Conservation (phyloP, 768 basidiomycete genomes). For the Tubosaeta sp. region DNA sequence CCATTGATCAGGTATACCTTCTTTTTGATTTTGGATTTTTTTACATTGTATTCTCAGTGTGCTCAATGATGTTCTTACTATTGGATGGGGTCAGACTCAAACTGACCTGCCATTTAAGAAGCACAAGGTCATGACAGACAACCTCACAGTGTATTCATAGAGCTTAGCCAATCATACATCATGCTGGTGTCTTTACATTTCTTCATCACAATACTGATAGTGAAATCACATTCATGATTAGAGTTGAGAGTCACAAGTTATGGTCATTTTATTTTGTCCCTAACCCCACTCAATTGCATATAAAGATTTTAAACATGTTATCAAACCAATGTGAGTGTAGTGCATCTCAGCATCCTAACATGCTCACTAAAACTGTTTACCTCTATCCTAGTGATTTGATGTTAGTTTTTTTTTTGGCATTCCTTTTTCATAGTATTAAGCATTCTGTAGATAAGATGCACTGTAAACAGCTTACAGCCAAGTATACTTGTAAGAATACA, state of each 20-base stretch:
- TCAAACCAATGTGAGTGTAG: background rate
- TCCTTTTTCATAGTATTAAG: background rate
- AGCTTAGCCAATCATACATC: background rate
- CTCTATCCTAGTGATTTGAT: background rate
- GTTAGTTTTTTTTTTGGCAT: no score
- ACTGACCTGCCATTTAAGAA: background rate
- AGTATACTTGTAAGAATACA: conserved; percentile 54
- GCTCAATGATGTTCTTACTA: conserved; percentile 3
- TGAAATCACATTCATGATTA: no score
- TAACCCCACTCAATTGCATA: background rate
- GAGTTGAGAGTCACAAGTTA: no score
- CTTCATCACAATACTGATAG: conserved; percentile 7
- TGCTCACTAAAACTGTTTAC: background rate
- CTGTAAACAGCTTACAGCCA: conserved; percentile 65
- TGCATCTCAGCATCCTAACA: background rate
- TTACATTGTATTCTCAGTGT: background rate
- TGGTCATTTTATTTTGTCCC: conserved; percentile 2
- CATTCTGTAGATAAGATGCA: background rate
- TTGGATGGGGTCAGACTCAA: conserved; percentile 8
- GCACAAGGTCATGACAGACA: background rate
- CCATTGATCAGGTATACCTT: background rate
- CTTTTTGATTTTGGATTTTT: no score
- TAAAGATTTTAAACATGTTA: background rate
- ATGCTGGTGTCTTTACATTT: background rate
- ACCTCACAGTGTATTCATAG: background rate